These are phyloP conservation scores for Kwoniella dendrophila DNA, from an alignment of 768 basidiomycete genomes.

Conservation along the genomic window DNA sequence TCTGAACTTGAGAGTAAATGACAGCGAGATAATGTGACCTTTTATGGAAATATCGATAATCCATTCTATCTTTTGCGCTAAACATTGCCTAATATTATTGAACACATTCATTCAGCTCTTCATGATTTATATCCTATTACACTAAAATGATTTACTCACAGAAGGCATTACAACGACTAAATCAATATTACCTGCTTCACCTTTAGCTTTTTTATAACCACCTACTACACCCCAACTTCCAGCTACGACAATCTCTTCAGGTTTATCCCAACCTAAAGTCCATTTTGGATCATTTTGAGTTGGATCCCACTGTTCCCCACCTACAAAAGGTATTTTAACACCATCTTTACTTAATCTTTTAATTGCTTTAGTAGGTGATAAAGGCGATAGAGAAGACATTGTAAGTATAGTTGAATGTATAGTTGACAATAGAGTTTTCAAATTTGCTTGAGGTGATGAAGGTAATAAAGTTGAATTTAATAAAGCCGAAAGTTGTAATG, in stretches of 20 bases:
- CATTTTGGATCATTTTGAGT: constrained; percentile 64
- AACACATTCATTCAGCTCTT: constrained; percentile 54
- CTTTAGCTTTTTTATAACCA: constrained; percentile 71
- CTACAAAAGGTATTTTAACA: constrained; percentile 64
- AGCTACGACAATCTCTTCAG: constrained; percentile 72
- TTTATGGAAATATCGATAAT: constrained; percentile 88
- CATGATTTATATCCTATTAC: not conserved
- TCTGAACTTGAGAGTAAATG: constrained; percentile 65
- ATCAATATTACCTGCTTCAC: constrained; percentile 69
- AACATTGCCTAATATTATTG: constrained; percentile 62
- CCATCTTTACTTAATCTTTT: constrained; percentile 63
- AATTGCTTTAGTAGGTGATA: constrained; percentile 69
- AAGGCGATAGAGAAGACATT: constrained; percentile 64
- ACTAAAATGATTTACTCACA: constrained; percentile 59
- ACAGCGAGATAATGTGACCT: constrained; percentile 83
- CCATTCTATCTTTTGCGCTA: constrained; percentile 91
- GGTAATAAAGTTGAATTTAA: constrained; percentile 47
- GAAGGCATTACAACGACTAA: constrained; percentile 83
- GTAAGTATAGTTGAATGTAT: constrained; percentile 69
- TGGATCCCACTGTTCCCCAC: constrained; percentile 57
- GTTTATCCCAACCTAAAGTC: constrained; percentile 80
- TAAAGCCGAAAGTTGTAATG: constrained; percentile 69
- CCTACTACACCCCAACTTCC: constrained; percentile 86
- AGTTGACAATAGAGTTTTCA: constrained; percentile 68
- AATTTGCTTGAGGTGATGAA: constrained; percentile 52